phyloP scores from a whole-genome alignment of 1,284 basidiomycete species.

The Inonotus hispidus region DNA sequence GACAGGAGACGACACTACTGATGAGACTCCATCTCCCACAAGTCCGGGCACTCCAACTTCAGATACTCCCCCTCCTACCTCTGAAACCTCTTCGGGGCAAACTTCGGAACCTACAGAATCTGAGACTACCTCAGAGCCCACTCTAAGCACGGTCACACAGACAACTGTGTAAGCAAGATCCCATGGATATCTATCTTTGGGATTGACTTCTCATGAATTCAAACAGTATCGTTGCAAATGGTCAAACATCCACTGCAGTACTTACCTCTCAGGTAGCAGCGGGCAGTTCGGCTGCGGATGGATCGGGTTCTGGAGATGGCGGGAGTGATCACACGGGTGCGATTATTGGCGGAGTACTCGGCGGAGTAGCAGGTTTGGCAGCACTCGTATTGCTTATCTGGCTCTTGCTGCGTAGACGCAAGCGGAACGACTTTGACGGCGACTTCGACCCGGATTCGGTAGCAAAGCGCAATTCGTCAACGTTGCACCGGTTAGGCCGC shows the following conservation, averaged over 20 bases:
- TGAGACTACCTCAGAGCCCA: not conserved
- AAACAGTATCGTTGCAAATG: slow-evolving; percentile 9
- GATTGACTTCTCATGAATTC: not conserved
- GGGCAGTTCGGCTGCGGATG: not conserved
- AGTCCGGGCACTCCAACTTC: not conserved
- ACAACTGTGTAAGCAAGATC: slow-evolving; percentile 15
- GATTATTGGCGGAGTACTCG: slow-evolving; percentile 29
- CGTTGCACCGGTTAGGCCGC: slow-evolving; percentile 1
- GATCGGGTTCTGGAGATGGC: not conserved
- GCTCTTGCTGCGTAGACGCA: slow-evolving; percentile 19
- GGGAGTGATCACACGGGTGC: slow-evolving; percentile 21
- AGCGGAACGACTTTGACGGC: slow-evolving; percentile 41
- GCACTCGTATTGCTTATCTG: slow-evolving; percentile 21
- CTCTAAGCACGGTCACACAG: slow-evolving; percentile 4
- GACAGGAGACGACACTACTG: too few species aligned
- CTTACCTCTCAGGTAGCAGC: slow-evolving; percentile 3
- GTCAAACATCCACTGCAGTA: slow-evolving; percentile 9
- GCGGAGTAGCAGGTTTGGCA: slow-evolving; percentile 22
- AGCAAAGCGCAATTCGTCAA: slow-evolving; percentile 20
- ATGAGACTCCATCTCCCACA: not conserved
- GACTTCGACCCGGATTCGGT: slow-evolving; percentile 48
- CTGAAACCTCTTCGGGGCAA: not conserved
- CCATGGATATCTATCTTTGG: not conserved
- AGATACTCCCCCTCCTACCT: not conserved
- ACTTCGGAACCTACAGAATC: not conserved